A percentile compares a stretch with the other conserved stretches of the same genome.
Evolutionary conservation across 2,329 filamentous ascomycete species (phyloP).

Genomic region (Eutypella sp.): DNA sequence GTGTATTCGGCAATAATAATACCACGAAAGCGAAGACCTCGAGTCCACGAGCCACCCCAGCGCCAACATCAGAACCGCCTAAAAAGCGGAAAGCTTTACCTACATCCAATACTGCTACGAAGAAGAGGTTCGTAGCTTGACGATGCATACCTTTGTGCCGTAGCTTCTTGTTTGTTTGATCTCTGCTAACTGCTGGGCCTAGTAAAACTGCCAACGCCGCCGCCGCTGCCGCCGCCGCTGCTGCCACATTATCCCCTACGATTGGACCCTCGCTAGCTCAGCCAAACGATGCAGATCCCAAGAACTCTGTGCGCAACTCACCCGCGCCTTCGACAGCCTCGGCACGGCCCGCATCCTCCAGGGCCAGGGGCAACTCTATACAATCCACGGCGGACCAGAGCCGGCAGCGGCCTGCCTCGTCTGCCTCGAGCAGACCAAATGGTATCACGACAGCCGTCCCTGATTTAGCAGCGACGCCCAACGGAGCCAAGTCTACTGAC

Average conservation of each 20-base stretch:
- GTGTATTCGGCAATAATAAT: conserved; percentile 43
- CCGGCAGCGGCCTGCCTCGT: conserved; percentile 52
- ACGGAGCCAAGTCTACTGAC: conserved; percentile 36
- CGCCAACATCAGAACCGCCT: conserved; percentile 50
- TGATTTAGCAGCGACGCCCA: conserved; percentile 27
- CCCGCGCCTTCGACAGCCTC: conserved; percentile 50
- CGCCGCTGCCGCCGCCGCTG: conserved; percentile 35
- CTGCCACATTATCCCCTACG: conserved; percentile 59
- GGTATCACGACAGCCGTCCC: conserved; percentile 37
- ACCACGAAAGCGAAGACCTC: conserved; percentile 52
- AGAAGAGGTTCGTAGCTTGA: conserved; percentile 64
- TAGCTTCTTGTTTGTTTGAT: conserved; percentile 4
- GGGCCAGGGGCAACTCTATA: conserved; percentile 71
- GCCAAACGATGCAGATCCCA: conserved; percentile 60
- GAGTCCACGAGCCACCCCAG: conserved; percentile 66
- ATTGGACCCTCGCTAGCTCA: conserved; percentile 72
- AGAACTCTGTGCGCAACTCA: conserved; percentile 47
- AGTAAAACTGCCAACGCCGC: conserved; percentile 32
- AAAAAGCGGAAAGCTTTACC: conserved; percentile 67
- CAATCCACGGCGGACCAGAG: conserved; percentile 53
- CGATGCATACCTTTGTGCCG: no score
- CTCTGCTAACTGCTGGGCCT: conserved; percentile 14
- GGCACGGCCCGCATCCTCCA: conserved; percentile 61
- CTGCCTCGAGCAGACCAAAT: conserved; percentile 58
- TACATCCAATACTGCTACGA: conserved; percentile 62